phyloP scores from a whole-genome alignment of 768 basidiomycete genomes.

The Leccinum boreale region DNA sequence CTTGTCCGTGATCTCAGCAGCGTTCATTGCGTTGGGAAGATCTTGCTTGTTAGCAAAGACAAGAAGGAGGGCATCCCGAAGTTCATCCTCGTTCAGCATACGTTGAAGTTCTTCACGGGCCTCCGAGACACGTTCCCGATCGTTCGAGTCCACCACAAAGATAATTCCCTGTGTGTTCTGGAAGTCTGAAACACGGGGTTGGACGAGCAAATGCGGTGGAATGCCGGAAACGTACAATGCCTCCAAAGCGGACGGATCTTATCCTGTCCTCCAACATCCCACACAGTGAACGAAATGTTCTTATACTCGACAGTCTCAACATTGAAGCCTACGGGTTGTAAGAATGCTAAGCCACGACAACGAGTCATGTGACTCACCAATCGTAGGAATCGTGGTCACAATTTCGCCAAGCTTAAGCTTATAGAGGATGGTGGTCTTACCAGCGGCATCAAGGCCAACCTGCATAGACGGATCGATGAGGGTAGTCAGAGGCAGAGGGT shows the following conservation, averaged over 20 bases:
- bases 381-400: slow-evolving; percentile 99
- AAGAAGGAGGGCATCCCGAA: slow-evolving; percentile 95
- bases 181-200: slow-evolving; percentile 69
- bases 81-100: slow-evolving; percentile 99
- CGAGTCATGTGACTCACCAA: slow-evolving; percentile 61
- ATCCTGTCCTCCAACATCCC: slow-evolving; percentile 99
- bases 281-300: slow-evolving; percentile 99
- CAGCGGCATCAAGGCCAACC: slow-evolving; percentile 99
- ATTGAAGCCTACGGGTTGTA: slow-evolving; percentile 80
- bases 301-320: slow-evolving; percentile 99
- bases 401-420: slow-evolving; percentile 99
- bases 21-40: slow-evolving; percentile 99
- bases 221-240: slow-evolving; percentile 77
- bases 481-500: slow-evolving; percentile 20
- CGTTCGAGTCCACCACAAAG: slow-evolving; percentile 99
- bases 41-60: slow-evolving; percentile 99
- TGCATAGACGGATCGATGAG: slow-evolving; percentile 25
- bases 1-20: slow-evolving; percentile 99
- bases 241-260: slow-evolving; percentile 99
- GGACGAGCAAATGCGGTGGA: slow-evolving; percentile 8
- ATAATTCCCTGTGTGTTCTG: slow-evolving; percentile 99
- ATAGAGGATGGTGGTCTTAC: slow-evolving; percentile 98
- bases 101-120: slow-evolving; percentile 98
- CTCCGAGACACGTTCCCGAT: slow-evolving; percentile 98
- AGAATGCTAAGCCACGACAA: background rate